Evolutionary conservation across 2,329 filamentous ascomycete species (phyloP).

Genomic region (Clarireedia paspali): DNA sequence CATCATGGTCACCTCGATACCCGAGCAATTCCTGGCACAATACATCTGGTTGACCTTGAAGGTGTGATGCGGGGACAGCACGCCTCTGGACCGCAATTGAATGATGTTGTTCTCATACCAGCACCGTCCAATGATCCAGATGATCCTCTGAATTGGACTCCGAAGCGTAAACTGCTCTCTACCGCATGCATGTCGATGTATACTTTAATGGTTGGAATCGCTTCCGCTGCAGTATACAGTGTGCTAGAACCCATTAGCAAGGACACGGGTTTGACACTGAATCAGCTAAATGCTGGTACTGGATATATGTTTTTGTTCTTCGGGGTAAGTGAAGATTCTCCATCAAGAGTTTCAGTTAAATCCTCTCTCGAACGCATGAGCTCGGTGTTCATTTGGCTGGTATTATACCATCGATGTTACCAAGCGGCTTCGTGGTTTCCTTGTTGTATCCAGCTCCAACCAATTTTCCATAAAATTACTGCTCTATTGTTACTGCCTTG

Average conservation of each 20-base stretch:
- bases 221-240: conserved; percentile 41
- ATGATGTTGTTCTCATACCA: conserved; percentile 29
- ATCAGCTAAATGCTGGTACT: conserved; percentile 40
- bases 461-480: too few species aligned
- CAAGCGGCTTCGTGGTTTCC: too few species aligned
- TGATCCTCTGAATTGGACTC: conserved; percentile 34
- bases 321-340: not conserved
- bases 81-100: conserved; percentile 17
- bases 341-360: too few species aligned
- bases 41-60: conserved; percentile 28
- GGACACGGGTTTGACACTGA: conserved; percentile 38
- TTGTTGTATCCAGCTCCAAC: too few species aligned
- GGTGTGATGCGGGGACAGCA: conserved; percentile 19
- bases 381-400: too few species aligned
- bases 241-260: conserved; percentile 40
- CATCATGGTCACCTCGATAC: conserved; percentile 12
- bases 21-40: conserved; percentile 23
- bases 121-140: conserved; percentile 31
- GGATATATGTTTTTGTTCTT: conserved; percentile 43
- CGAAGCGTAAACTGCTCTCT: conserved; percentile 28
- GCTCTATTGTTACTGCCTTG: too few species aligned
- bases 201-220: conserved; percentile 41
- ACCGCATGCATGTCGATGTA: conserved; percentile 32
- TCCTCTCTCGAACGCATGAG: too few species aligned
- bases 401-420: too few species aligned